Conservation (phyloP, 2,329 filamentous ascomycete species). For the Cladosporium oxysporum region DNA sequence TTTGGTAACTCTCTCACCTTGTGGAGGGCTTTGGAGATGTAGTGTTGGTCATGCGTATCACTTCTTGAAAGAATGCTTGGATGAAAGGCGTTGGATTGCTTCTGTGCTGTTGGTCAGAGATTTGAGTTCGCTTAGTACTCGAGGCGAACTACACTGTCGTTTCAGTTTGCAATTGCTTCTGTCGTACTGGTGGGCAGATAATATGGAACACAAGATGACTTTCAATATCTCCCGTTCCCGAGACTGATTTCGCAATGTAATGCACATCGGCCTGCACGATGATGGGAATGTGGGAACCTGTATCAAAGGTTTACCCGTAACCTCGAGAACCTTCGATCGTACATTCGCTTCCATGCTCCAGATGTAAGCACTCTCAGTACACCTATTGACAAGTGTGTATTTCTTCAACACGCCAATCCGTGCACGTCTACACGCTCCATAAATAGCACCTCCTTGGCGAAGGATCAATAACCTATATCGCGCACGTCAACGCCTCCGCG, state of each 20-base stretch:
- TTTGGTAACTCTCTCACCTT: not conserved
- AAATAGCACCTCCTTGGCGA: conserved; percentile 7
- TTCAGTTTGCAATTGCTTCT: not conserved
- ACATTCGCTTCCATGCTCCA: not conserved
- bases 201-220: not conserved
- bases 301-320: too few relatives aligned
- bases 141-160: not conserved
- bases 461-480: conserved; percentile 18
- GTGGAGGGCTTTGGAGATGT: not conserved
- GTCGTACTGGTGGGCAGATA: not conserved
- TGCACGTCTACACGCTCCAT: not conserved
- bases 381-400: not conserved
- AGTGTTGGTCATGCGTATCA: not conserved
- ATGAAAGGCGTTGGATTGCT: not conserved
- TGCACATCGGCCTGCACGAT: not conserved
- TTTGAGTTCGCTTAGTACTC: not conserved
- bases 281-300: too few relatives aligned
- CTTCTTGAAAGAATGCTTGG: not conserved
- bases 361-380: not conserved
- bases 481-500: conserved; percentile 13
- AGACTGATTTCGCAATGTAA: not conserved
- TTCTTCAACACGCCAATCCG: not conserved
- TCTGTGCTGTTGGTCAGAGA: not conserved
- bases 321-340: not conserved
- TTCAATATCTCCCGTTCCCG: not conserved